phyloP scores from a whole-genome alignment of 192 early-diverging fungal species.

The Coemansia sp. region DNA sequence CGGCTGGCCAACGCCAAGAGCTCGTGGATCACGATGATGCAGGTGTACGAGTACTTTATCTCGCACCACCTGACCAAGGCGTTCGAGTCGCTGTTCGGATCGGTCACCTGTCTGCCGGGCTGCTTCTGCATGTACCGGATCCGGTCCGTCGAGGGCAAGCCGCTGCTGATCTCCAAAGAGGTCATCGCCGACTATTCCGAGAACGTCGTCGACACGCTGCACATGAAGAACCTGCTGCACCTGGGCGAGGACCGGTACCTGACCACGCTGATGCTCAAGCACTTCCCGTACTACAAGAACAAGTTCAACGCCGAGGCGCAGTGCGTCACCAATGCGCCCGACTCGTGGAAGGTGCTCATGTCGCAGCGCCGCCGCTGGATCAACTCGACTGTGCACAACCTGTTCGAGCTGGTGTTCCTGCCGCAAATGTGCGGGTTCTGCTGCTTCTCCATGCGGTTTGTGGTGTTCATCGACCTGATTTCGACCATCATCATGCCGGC shows the following conservation, averaged over 20 bases:
- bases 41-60: slow-evolving; percentile 98
- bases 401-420: slow-evolving; percentile 87
- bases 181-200: slow-evolving; percentile 89
- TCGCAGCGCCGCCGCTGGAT: slow-evolving; percentile 99
- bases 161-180: slow-evolving; percentile 77
- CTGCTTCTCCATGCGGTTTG: slow-evolving; percentile 96
- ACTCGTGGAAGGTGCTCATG: slow-evolving; percentile 87
- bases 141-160: slow-evolving; percentile 77
- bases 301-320: slow-evolving; percentile 90
- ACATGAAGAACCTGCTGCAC: slow-evolving; percentile 96
- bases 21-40: slow-evolving; percentile 97
- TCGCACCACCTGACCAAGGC: slow-evolving; percentile 93
- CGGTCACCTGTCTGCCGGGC: slow-evolving; percentile 93
- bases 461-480: slow-evolving; percentile 92
- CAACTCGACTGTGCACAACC: slow-evolving; percentile 98
- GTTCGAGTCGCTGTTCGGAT: slow-evolving; percentile 94
- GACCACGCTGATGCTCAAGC: slow-evolving; percentile 89
- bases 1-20: slow-evolving; percentile 83
- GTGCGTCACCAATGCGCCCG: slow-evolving; percentile 89
- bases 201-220: slow-evolving; percentile 90
- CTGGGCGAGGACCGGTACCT: slow-evolving; percentile 99
- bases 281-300: slow-evolving; percentile 93
- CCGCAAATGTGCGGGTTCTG: slow-evolving; percentile 96
- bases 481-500: slow-evolving; percentile 92
- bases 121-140: slow-evolving; percentile 99